Evolutionary conservation across 2,329 filamentous ascomycete species (phyloP), one percentile per base, ranked within the genome.

Genomic region (Aspergillus piperis): DNA sequence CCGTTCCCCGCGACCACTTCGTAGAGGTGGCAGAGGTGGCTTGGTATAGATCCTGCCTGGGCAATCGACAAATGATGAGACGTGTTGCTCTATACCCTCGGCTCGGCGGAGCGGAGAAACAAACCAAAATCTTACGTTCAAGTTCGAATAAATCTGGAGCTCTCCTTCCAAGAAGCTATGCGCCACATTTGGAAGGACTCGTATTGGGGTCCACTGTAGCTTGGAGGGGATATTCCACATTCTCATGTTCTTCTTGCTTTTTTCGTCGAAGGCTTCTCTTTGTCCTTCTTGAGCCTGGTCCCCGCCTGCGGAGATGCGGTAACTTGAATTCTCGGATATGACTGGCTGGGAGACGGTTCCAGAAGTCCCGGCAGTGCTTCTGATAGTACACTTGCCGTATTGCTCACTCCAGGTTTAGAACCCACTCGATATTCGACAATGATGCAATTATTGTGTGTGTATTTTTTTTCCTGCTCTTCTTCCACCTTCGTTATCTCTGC

Each of bases 51-150:
- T 11, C 25, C 25, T 49, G 47, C 6, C 25, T 49, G 47, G 44
- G 19, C 13, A 15, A 10, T 3, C 13, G 25, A 49, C 47, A 49
- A 49, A 49, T 49, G 47, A 32, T 25, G 23, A 30, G 47, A n/a
- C 47, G 47, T 15, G 23, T 17, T 32, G n/a, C 25, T 25, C 13
- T 17, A 10, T 49, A 49, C 25, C 39, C 25, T 62, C 60, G 64
- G 64, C 51, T 65, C 64, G 64, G 64, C 63, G 61, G 64, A 66
- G 63, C 63, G 64, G 64, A 65, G 41, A 53, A 36, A 53, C 23
- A 19, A 25, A 52, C 32, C 17, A 23, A 57, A 39, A 25, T 36
- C 47, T 30, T 23, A 23, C 15, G 50, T 41, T 36, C 10, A 19
- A 38, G 3, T 52, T n/a, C 15, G 36, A 21, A 15, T 7, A 17